phyloP scores from a whole-genome alignment of 371 early-diverging fungal genomes.

The Mucor irregularis region DNA sequence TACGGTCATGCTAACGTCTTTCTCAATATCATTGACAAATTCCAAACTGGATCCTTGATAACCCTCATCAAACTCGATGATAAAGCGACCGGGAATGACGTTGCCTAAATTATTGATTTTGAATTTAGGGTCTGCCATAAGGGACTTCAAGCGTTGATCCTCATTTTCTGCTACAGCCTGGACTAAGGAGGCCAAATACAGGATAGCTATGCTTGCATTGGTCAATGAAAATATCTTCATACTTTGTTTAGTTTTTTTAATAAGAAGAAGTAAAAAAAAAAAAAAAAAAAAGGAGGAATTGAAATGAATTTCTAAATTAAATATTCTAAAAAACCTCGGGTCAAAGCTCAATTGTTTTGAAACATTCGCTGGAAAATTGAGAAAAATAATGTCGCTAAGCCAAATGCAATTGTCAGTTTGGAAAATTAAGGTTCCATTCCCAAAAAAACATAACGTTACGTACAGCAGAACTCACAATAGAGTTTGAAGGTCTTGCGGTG shows the following conservation, averaged over 20 bases:
- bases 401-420: no score
- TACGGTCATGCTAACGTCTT: conserved; percentile 14
- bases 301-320: neutral
- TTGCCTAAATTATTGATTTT: conserved; percentile 20
- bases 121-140: conserved; percentile 19
- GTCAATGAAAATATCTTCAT: conserved; percentile 3
- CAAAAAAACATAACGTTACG: no score
- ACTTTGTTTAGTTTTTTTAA: neutral
- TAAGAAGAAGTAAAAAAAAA: neutral
- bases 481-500: no score
- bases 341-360: neutral
- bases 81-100: conserved; percentile 36
- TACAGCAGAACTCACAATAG: no score
- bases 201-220: neutral
- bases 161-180: neutral
- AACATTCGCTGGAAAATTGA: no score
- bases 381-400: no score
- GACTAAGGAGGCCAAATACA: neutral
- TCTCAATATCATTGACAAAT: conserved; percentile 25
- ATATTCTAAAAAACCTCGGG: conserved; percentile 1
- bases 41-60: conserved; percentile 24
- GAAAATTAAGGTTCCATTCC: no score
- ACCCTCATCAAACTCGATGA: conserved; percentile 35
- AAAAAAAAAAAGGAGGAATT: neutral
- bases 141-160: neutral